Percentiles rank a stretch among this genome's conserved stretches.
Evolutionary conservation across 805 yeast species (phyloP).

Genomic region (Blastobotrys parvus): DNA sequence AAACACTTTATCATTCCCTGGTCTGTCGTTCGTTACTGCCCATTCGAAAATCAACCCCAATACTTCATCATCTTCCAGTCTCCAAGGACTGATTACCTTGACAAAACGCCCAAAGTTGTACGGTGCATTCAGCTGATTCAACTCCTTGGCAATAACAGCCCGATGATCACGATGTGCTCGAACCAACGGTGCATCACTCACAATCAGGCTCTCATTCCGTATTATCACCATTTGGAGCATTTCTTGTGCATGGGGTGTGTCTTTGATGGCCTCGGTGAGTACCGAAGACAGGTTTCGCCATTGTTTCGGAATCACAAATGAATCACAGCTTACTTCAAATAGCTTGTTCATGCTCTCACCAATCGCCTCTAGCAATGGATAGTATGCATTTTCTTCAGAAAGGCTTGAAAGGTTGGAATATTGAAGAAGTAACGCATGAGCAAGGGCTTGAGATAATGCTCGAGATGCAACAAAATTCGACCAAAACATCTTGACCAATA

Average conservation of each 20-base stretch:
- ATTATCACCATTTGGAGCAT: conserved; percentile 13
- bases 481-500: conserved; percentile 66
- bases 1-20: conserved; percentile 14
- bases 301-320: conserved; percentile 27
- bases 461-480: conserved; percentile 48
- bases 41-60: conserved; percentile 21
- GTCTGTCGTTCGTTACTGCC: conserved; percentile 19
- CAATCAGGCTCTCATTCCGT: conserved; percentile 19
- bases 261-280: conserved; percentile 20
- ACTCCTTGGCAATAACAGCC: conserved; percentile 17
- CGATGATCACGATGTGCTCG: conserved; percentile 14
- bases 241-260: conserved; percentile 8
- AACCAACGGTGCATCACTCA: conserved; percentile 16
- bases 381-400: conserved; percentile 18
- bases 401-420: conserved; percentile 20
- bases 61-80: conserved; percentile 11
- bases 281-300: conserved; percentile 24
- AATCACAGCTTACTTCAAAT: conserved; percentile 18
- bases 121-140: conserved; percentile 26
- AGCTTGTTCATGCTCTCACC: conserved; percentile 15
- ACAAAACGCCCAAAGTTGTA: conserved; percentile 16
- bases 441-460: conserved; percentile 53
- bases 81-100: conserved; percentile 6
- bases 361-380: conserved; percentile 20
- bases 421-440: conserved; percentile 47